These are phyloP conservation scores for Sordariomycetes sp. DNA, from an alignment of 2,329 filamentous ascomycete genomes.

Conservation along the genomic window DNA sequence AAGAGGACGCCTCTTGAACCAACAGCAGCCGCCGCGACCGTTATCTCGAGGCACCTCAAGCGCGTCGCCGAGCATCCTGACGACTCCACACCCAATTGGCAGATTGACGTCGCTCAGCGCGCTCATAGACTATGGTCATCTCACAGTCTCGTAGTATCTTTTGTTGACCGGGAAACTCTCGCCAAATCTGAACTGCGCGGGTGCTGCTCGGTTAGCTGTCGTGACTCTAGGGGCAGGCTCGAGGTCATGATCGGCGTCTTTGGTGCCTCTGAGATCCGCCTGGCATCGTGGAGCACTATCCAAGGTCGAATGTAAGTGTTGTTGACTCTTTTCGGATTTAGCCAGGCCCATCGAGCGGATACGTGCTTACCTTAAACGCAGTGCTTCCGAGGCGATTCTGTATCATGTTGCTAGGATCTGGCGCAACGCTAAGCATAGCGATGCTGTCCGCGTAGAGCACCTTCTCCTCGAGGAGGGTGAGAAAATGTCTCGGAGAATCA, in stretches of 20 bases:
- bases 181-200: conserved; percentile 12
- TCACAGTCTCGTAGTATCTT: conserved; percentile 10
- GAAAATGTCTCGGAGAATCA: conserved; percentile 15
- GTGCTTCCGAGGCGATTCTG: conserved; percentile 16
- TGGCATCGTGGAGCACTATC: conserved; percentile 13
- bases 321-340: background rate
- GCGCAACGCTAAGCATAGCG: conserved; percentile 12
- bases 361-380: background rate
- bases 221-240: conserved; percentile 8
- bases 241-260: conserved; percentile 14
- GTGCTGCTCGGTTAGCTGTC: conserved; percentile 13
- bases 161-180: conserved; percentile 14
- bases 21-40: background rate
- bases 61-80: background rate
- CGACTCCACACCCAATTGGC: background rate
- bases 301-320: conserved; percentile 7
- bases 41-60: background rate
- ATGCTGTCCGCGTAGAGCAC: conserved; percentile 18
- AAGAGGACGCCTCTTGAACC: conserved; percentile 4
- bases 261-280: conserved; percentile 12
- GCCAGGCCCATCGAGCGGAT: background rate
- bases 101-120: conserved; percentile 9
- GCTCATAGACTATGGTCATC: conserved; percentile 12
- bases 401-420: conserved; percentile 18
- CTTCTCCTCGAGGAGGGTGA: conserved; percentile 14